Conservation (phyloP, 2,329 filamentous ascomycete species). For the Graphiopsis chlorocephala region DNA sequence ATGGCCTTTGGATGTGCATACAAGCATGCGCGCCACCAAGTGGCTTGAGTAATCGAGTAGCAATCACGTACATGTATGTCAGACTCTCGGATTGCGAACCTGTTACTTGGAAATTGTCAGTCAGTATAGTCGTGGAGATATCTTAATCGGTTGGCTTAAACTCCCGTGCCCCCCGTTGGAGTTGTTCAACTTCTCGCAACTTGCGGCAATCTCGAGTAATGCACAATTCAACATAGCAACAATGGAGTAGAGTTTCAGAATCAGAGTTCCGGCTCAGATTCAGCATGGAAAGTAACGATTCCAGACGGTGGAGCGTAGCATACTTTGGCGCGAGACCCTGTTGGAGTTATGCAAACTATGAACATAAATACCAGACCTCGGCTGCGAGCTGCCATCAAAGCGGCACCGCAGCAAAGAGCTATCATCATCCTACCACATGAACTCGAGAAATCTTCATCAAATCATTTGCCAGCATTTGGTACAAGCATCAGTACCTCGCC, state of each 20-base stretch:
- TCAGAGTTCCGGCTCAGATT: background rate
- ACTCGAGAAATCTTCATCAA: background rate
- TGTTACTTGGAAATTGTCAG: background rate
- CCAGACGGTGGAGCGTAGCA: background rate
- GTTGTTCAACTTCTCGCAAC: background rate
- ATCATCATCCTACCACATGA: background rate
- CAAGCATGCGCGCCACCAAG: background rate
- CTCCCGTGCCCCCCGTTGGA: background rate
- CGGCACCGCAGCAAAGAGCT: background rate
- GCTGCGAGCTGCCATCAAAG: background rate
- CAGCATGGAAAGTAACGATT: background rate
- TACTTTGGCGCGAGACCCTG: background rate
- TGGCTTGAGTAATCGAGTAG: background rate
- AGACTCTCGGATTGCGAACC: background rate
- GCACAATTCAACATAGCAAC: background rate
- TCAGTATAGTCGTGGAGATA: background rate
- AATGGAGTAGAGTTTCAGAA: background rate
- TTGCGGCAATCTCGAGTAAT: background rate
- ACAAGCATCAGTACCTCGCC: background rate
- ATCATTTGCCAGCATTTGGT: no score
- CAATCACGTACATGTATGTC: background rate
- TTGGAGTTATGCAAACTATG: background rate
- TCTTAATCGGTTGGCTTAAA: background rate
- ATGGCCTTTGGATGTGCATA: background rate
- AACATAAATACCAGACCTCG: background rate